Evolutionary conservation across 495 filamentous ascomycete species (phyloP), one percentile per base, ranked within the genome.

Genomic region (Hypoxylon crocopeplum): DNA sequence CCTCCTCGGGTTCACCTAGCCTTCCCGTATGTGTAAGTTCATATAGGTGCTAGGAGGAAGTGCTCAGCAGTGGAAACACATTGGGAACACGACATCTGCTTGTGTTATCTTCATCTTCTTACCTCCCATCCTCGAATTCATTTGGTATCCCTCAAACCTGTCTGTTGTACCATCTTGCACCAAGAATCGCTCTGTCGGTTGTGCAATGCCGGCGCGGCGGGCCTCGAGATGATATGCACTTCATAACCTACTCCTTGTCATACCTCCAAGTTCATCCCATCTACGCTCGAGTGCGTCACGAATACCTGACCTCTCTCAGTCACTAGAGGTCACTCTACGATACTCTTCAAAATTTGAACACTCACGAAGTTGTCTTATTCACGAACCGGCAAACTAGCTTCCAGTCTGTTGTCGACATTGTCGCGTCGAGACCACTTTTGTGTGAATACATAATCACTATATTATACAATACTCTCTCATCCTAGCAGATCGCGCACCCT

Each of bases 101-200:
- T 49, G 41, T 61, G 42, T 13, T 20, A 48, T 62, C 44, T 48
- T 56, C 33, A 33, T 42, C 21, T 45, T 51, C 52, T 40, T 37
- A 46, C 48, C 42, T 20, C 21, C 19, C 22, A 46, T 25, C 45
- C 52, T 62, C 48, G 37, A 61, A 52, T 62, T 50, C 50, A 40
- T 47, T 61, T 36, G 36, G 48, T 57, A 36, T 25, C 27, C 41
- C 52, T 37, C 48, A 12, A 58, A 19, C 39, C 36, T 33, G 24
- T 16, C 57, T 53, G 58, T 32, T 53, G 66, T 69, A 38, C 50
- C 5, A 45, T 66, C 66, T 48, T 49, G n/a, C 47, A 57, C 50
- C 30, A 30, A 50, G 36, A 27, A 42, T 51, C 39, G 22, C 48
- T 27, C 29, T 59, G 17, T 52, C 29, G 34, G 47, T 53, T 38